A percentile compares a stretch with the other conserved stretches of the same genome.
Evolutionary conservation across 768 basidiomycete species (phyloP).

Genomic region (Hysterangium stoloniferum): DNA sequence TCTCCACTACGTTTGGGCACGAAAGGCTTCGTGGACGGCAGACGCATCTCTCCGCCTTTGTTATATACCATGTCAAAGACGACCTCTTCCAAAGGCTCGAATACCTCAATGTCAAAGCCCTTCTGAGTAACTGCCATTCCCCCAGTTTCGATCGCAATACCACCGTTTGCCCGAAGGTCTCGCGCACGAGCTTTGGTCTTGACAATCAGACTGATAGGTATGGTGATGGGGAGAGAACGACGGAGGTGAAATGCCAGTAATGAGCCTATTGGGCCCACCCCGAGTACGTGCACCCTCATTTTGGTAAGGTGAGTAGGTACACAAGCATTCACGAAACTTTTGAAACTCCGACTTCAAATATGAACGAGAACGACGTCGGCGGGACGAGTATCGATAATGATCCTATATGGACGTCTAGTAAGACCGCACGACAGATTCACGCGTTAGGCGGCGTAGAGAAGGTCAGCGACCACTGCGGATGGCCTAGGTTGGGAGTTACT

Average conservation of each 20-base stretch:
- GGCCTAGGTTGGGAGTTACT: no score
- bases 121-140: conserved; percentile 36
- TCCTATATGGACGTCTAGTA: conserved; percentile 74
- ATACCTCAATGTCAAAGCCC: conserved; percentile 41
- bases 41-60: conserved; percentile 7
- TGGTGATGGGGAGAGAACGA: conserved; percentile 38
- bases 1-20: neutral
- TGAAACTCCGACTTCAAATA: neutral
- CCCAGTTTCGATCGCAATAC: conserved; percentile 41
- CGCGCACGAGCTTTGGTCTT: conserved; percentile 37
- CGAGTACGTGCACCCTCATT: conserved; percentile 73
- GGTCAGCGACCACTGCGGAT: no score
- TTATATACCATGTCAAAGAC: conserved; percentile 11
- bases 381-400: conserved; percentile 39
- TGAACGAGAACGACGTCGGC: neutral
- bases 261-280: conserved; percentile 77
- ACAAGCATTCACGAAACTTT: neutral
- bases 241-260: conserved; percentile 79
- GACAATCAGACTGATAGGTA: conserved; percentile 65
- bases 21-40: neutral
- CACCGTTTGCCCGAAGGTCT: conserved; percentile 26
- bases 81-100: conserved; percentile 9
- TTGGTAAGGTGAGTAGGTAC: neutral
- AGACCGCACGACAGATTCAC: conserved; percentile 75
- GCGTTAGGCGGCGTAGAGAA: conserved; percentile 77